These are phyloP conservation scores for Kuraishia piskuri DNA, from an alignment of 805 yeast genomes.

Conservation along the genomic window DNA sequence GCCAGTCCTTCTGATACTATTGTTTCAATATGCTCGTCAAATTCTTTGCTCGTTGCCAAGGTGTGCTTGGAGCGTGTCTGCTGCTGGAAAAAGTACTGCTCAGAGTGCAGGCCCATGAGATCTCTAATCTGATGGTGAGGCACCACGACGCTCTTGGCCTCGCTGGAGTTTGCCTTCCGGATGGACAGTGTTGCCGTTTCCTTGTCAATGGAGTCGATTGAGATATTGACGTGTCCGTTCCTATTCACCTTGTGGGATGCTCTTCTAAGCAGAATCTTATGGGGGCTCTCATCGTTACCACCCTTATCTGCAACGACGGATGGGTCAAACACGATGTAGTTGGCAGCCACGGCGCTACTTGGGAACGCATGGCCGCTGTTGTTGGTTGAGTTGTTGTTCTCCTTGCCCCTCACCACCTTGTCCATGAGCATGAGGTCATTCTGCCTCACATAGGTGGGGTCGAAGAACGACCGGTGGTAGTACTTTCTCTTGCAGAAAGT, in stretches of 20 bases:
- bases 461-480: slow-evolving; percentile 21
- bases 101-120: not conserved
- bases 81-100: not conserved
- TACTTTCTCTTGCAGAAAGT: not conserved
- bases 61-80: not conserved
- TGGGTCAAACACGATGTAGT: slow-evolving; percentile 21
- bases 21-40: not conserved
- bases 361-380: slow-evolving; percentile 13
- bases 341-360: slow-evolving; percentile 17
- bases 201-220: not conserved
- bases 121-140: not conserved
- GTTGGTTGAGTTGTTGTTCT: slow-evolving; percentile 12
- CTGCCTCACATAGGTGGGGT: slow-evolving; percentile 23
- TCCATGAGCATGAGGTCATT: slow-evolving; percentile 19
- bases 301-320: slow-evolving; percentile 5
- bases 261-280: slow-evolving; percentile 15
- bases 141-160: not conserved
- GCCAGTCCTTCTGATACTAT: not conserved
- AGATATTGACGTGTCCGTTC: slow-evolving; percentile 21
- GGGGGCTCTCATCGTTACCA: slow-evolving; percentile 9
- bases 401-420: slow-evolving; percentile 16
- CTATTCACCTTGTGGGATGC: slow-evolving; percentile 16
- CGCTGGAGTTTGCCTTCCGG: not conserved
- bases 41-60: not conserved
- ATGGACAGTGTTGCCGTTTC: slow-evolving; percentile 9